These are phyloP conservation scores for Sporothrix sp. DNA, from an alignment of 2,329 filamentous ascomycete genomes.

Conservation along the genomic window DNA sequence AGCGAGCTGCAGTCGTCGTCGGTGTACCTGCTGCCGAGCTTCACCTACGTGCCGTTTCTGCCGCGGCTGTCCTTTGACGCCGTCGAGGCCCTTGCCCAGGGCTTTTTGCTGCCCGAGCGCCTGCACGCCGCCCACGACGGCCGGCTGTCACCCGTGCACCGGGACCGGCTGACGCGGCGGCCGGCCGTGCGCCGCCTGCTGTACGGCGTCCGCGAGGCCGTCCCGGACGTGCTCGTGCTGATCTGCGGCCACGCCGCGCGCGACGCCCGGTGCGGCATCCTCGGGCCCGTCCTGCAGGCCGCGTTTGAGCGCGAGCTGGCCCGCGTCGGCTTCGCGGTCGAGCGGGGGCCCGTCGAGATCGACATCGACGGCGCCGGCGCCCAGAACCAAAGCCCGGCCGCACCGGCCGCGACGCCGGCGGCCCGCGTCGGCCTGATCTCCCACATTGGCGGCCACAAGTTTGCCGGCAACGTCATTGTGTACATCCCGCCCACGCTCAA, in stretches of 20 bases:
- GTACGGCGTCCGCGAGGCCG: conserved; percentile 44
- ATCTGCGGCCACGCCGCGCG: conserved; percentile 81
- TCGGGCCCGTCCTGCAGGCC: conserved; percentile 61
- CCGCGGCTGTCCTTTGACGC: conserved; percentile 50
- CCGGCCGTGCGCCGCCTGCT: conserved; percentile 43
- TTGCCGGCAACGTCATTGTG: conserved; percentile 74
- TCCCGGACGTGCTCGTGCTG: conserved; percentile 63
- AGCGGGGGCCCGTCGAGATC: conserved; percentile 35
- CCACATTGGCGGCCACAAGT: conserved; percentile 79
- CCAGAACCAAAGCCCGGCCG: neutral
- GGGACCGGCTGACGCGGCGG: conserved; percentile 41
- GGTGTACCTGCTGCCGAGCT: conserved; percentile 71
- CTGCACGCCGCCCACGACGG: conserved; percentile 53
- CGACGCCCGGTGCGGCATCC: conserved; percentile 71
- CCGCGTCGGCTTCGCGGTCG: conserved; percentile 38
- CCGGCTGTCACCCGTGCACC: conserved; percentile 45
- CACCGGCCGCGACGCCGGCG: conserved; percentile 19
- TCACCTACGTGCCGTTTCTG: conserved; percentile 67
- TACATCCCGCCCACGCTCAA: conserved; percentile 56
- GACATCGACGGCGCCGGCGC: conserved; percentile 10
- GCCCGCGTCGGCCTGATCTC: conserved; percentile 62
- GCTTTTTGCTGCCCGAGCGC: conserved; percentile 53
- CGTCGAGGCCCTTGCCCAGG: conserved; percentile 50
- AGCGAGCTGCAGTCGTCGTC: conserved; percentile 47
- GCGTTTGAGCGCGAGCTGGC: conserved; percentile 59